Evolutionary conservation across 495 filamentous ascomycete genomes (phyloP), one percentile per base, ranked within the genome.

Genomic region (Neurospora sp.): DNA sequence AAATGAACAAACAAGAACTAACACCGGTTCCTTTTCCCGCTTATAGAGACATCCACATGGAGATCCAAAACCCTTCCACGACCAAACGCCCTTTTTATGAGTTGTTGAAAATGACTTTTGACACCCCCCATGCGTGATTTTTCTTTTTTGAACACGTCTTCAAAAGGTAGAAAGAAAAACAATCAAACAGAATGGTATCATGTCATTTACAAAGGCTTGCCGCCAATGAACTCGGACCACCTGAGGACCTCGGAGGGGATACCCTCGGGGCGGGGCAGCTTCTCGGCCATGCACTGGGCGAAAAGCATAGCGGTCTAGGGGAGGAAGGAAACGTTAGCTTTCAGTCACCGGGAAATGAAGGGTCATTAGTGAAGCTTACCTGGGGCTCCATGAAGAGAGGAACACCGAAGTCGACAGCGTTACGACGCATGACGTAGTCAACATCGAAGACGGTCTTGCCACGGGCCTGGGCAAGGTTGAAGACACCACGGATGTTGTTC

Each of bases 331-430:
- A 37, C 44, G 69, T 80, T 76, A 80, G 78, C 79, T 73, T 74
- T 77, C 38, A 41, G 44, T 48, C 35, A 59, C 10, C 65, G 20
- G 37, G 27, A 71, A 35, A 59, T 73, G 39, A 27, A 38, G 68
- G 38, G 65, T 46, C 39, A 37, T 20, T 44, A 61, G 37, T 20
- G 68, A 46, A 41, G 83, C 91, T 86, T 86, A 97, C 95, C 92
- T 96, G 96, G 27, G 96, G 95, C 84, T 99, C 96, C 94, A 98
- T 98, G 82, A 98, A 99, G 73, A 98, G 85, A 44, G 96, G 96
- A 31, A 98, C 94, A 71, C 94, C 94, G 81, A 99, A 99, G 84
- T 99, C 96, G 53, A 99, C 96, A 18, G 95, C 96, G 79, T 99
- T 97, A 77, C 96, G 90, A 76, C 96, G 90, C 96, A 98, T 99